These are phyloP conservation scores for Cyclospora cayetanensis DNA, from an alignment of 169 alveolate species.

Conservation along the genomic window DNA sequence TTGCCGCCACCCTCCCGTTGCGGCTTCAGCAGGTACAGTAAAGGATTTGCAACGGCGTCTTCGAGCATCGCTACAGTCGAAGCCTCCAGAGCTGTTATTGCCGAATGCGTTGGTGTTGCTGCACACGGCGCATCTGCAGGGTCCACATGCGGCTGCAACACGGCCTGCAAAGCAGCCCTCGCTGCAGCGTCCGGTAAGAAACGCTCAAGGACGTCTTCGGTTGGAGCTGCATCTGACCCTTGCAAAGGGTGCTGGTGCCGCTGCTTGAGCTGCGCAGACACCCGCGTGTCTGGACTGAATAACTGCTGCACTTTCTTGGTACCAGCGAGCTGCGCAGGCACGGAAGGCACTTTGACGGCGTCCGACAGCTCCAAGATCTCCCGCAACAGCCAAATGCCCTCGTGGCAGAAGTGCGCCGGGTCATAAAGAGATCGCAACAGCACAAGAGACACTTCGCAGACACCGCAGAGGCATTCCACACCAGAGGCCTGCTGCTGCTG, in stretches of 20 bases:
- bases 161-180: not conserved
- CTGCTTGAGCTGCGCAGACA: constrained; percentile 10
- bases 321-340: constrained; percentile 83
- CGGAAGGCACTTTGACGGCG: constrained; percentile 84
- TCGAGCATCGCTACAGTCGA: constrained; percentile 74
- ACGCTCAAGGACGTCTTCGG: not conserved
- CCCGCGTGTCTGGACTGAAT: constrained; percentile 74
- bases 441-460: constrained; percentile 78
- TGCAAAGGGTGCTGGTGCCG: not conserved
- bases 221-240: not conserved
- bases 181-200: not conserved
- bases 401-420: constrained; percentile 79
- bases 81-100: constrained; percentile 62
- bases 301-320: constrained; percentile 83
- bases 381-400: constrained; percentile 78
- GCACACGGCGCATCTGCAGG: constrained; percentile 10
- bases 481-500: not conserved
- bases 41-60: constrained; percentile 72
- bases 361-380: constrained; percentile 81
- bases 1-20: constrained; percentile 90
- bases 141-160: constrained; percentile 51
- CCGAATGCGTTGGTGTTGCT: constrained; percentile 50
- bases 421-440: constrained; percentile 80
- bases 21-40: constrained; percentile 82
- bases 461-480: not conserved